Evolutionary conservation across 1,139 yeast species (phyloP).

Genomic region (Hyphopichia pseudoburtonii): DNA sequence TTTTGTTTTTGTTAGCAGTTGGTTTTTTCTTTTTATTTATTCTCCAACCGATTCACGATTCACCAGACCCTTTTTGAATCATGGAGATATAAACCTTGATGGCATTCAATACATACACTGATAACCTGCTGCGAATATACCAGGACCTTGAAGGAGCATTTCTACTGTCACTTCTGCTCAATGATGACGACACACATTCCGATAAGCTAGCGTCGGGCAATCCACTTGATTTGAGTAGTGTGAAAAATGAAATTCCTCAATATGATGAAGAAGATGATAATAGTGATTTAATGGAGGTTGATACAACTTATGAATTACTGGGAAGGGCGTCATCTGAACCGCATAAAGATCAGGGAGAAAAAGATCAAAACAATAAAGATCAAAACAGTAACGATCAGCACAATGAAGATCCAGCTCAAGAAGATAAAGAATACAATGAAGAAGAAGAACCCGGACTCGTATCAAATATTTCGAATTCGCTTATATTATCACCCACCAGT

Average conservation of each 20-base stretch:
- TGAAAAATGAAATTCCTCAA: background rate
- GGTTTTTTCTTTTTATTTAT: too few species aligned
- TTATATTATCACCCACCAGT: conserved; percentile 33
- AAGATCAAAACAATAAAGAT: background rate
- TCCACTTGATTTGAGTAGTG: conserved; percentile 2
- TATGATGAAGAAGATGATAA: conserved; percentile 6
- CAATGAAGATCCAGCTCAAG: conserved; percentile 3
- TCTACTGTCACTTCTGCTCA: conserved; percentile 25
- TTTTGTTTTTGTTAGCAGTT: too few species aligned
- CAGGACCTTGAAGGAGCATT: conserved; percentile 26
- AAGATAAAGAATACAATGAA: background rate
- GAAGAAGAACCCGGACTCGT: background rate
- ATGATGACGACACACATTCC: conserved; percentile 11
- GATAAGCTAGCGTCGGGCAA: background rate
- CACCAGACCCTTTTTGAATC: too few species aligned
- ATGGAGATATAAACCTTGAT: too few species aligned
- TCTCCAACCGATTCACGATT: too few species aligned
- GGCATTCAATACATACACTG: background rate
- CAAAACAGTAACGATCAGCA: too few species aligned
- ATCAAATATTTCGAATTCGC: conserved; percentile 4
- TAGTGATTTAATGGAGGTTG: conserved; percentile 18
- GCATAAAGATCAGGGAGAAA: background rate
- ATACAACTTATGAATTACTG: conserved; percentile 7
- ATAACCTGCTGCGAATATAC: conserved; percentile 1
- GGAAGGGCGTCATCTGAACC: too few species aligned